Base-by-base conservation (phyloP, 768 basidiomycete species). In the Mycena kentingensis region DNA sequence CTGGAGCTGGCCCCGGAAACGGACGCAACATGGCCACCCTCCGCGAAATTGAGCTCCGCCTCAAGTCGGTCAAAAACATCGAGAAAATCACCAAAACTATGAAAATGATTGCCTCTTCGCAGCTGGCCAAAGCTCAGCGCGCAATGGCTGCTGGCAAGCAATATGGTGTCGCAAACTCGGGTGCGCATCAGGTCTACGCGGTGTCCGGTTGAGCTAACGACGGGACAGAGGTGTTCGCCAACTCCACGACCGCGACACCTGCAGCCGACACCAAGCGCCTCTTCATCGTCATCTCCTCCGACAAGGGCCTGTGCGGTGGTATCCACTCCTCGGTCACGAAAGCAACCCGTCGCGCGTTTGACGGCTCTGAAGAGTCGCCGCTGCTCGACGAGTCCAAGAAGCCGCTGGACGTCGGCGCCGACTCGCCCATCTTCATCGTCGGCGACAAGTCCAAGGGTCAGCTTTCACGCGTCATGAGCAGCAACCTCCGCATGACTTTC, bases 81-180 rank as follows among this genome's bases (percentile, higher is more conserved):
- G 93, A 97, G 83, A 98, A 98, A 90, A 98, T 99, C 78, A 98
- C 96, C 55, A 96, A 49, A 37, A 37, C 93, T 44, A 96, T 97
- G 93, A 96, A 97, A 82, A 95, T 99, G 84, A 96, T 98, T 80
- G 96, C 95, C 52, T 98, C 96, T 45, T 96, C 95, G 46, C 94
- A 95, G 72, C 87, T 99, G 29, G 83, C 87, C 64, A 94, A 96
- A 76, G 97, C 96, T 47, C 93, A 96, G 78, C 82, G 87, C 62
- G 93, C 94, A 55, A 95, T 98, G 92, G 74, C 77, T 58, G 82
- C 82, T 47, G 97, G 94, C 62, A 98, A 96, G 79, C 73, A 85
- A 65, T 97, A 98, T 73, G 97, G 97, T 60, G 70, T 85, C 59
- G 93, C 95, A 67, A 95, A 94, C 78, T 78, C 87, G 58, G 93